Evolutionary conservation across 2,329 filamentous ascomycete genomes (phyloP).

Genomic region (Ascocoryne sarcoides): DNA sequence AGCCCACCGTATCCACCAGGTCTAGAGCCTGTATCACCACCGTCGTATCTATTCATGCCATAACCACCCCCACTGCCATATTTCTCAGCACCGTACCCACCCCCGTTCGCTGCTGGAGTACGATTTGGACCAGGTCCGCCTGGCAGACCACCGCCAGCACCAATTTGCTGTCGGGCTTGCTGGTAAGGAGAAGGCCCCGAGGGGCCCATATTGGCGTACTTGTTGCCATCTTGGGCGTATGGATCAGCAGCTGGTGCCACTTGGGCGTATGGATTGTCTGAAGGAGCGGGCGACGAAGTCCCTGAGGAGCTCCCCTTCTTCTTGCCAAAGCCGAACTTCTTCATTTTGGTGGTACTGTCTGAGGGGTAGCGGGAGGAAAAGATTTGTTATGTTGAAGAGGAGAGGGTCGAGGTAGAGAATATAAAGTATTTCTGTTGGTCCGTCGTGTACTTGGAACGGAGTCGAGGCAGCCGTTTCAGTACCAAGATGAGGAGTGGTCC

Average conservation of each 20-base stretch:
- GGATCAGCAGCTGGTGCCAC: constrained; percentile 40
- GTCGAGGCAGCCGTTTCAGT: background rate
- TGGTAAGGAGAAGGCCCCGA: constrained; percentile 24
- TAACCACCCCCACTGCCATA: constrained; percentile 31
- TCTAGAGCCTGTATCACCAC: constrained; percentile 28
- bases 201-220: constrained; percentile 41
- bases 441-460: background rate
- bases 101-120: constrained; percentile 22
- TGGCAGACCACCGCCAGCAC: constrained; percentile 19
- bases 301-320: constrained; percentile 42
- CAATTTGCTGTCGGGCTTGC: constrained; percentile 16
- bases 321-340: constrained; percentile 51
- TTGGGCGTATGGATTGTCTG: constrained; percentile 28
- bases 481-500: background rate
- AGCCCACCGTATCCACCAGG: constrained; percentile 55
- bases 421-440: background rate
- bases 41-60: constrained; percentile 14
- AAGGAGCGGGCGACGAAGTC: constrained; percentile 38
- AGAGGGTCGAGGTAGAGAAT: background rate
- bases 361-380: background rate
- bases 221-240: constrained; percentile 48
- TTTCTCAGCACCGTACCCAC: constrained; percentile 45
- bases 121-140: constrained; percentile 18
- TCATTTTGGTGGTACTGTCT: constrained; percentile 35
- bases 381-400: background rate